Base-by-base conservation (phyloP, 2,329 filamentous ascomycete genomes). In the Alternaria solani region DNA sequence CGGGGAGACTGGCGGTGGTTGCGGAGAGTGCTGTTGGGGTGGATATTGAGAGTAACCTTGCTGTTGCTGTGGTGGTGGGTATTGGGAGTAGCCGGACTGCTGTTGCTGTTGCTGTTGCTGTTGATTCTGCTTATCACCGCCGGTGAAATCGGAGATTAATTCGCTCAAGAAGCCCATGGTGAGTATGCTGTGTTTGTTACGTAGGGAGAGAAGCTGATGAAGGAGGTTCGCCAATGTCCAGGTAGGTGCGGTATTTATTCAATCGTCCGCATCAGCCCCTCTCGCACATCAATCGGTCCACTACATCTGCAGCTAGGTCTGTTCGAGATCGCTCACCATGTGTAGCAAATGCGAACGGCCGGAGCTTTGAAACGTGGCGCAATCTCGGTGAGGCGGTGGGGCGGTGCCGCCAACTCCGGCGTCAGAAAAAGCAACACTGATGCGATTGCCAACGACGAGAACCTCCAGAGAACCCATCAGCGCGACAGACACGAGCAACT, bases 1-100 rank as follows among this genome's bases (percentile, higher is more conserved):
- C 16, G 65, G 65, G 8, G 68, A 72, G 32, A 72, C 69, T n/a
- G 69, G 69, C 7, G 69, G 69, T n/a, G 69, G 64, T 4, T 62
- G 64, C 4, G 65, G 61, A n/a, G 57, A 59, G 12, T 57, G 44
- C 26, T 68, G 61, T 28, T 58, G 63, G 18, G 57, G 57, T 4
- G 57, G 51, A 14, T 55, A 59, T 23, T 55, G 54, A 34, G 55
- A 51, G 11, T 66, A 63, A 9, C 59, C 51, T 25, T 65, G 51
- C 14, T 65, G 51, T 11, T 65, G 59, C 8, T 57, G 58, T 26
- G 46, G 47, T 6, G 58, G 16, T 51, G 39, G 32, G 46, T 48
- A 41, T 42, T 54, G 51, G 23, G 38, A 51, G n/a, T 57, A 57
- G 12, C 55, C 47, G 7, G 55, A 49, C 26, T 58, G 56, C 20